Conservation (phyloP, 164 flowering plant species). For the Saururus chinensis region DNA sequence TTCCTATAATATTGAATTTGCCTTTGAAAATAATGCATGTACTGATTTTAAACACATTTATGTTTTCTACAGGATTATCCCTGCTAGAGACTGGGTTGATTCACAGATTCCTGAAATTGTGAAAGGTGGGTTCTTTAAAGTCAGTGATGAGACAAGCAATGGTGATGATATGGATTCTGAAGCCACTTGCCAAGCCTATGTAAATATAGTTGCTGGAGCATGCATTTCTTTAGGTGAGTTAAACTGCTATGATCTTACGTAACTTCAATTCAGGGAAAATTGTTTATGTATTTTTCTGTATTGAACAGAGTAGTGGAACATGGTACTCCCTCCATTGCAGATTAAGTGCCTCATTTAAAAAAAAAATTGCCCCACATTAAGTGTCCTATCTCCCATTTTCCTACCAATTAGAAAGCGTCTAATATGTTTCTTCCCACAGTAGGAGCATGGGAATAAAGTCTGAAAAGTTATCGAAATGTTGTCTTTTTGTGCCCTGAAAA, state of each 20-base stretch:
- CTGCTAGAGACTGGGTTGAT: constrained; percentile 74
- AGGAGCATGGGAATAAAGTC: too few relatives aligned
- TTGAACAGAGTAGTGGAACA: too few relatives aligned
- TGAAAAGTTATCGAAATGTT: too few relatives aligned
- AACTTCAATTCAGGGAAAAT: too few relatives aligned
- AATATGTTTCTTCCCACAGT: too few relatives aligned
- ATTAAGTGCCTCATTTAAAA: too few relatives aligned
- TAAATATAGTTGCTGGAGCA: constrained; percentile 76
- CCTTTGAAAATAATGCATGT: neutral
- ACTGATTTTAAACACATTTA: neutral
- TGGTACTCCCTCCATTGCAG: too few relatives aligned
- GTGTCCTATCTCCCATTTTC: too few relatives aligned
- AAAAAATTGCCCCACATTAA: too few relatives aligned
- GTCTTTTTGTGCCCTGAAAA: too few relatives aligned
- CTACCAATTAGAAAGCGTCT: too few relatives aligned
- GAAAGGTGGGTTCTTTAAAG: constrained; percentile 35
- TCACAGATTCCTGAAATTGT: constrained; percentile 81
- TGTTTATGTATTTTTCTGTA: too few relatives aligned
- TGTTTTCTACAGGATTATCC: constrained; percentile 38
- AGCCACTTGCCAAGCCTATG: constrained; percentile 78
- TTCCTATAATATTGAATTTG: constrained; percentile 4
- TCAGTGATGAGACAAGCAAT: constrained; percentile 44
- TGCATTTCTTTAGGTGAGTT: constrained; percentile 34
- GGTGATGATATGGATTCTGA: constrained; percentile 66
- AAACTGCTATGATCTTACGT: neutral